Percentiles rank a stretch among this genome's conserved stretches.
Conservation (phyloP, 2,329 filamentous ascomycete species). For the Phaeosphaeriaceae sp. region DNA sequence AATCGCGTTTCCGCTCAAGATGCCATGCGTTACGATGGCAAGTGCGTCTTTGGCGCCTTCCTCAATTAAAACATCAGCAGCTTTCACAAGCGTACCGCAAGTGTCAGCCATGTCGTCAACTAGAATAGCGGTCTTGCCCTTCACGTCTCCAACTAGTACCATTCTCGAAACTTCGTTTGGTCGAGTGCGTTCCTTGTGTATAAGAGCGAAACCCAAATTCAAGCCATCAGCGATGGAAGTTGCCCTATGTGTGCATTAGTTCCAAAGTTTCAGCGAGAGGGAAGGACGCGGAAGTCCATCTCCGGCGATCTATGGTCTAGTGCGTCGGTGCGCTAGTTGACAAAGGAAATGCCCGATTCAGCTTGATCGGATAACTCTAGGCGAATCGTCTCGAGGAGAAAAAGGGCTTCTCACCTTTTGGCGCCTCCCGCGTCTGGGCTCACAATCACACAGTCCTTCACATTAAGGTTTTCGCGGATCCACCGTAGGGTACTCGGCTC, state of each 20-base stretch:
- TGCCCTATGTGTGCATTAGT: slow-evolving; percentile 60
- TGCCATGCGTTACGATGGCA: slow-evolving; percentile 94
- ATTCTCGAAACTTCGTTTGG: slow-evolving; percentile 90
- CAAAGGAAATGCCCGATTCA: no score
- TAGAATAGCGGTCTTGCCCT: slow-evolving; percentile 89
- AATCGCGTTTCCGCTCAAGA: slow-evolving; percentile 86
- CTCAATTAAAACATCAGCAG: slow-evolving; percentile 80
- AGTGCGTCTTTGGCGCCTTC: slow-evolving; percentile 87
- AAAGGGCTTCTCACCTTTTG: slow-evolving; percentile 67
- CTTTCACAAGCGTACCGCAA: slow-evolving; percentile 86
- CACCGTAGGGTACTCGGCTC: slow-evolving; percentile 91
- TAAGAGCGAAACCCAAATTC: slow-evolving; percentile 88
- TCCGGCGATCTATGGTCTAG: slow-evolving; percentile 1
- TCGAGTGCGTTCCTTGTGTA: slow-evolving; percentile 95
- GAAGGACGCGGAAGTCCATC: neutral
- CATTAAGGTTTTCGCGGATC: slow-evolving; percentile 84
- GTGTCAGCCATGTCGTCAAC: slow-evolving; percentile 99
- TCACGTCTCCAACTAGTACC: slow-evolving; percentile 94
- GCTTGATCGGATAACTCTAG: neutral
- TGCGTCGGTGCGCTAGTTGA: neutral
- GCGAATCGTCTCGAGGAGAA: neutral
- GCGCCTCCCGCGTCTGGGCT: slow-evolving; percentile 94
- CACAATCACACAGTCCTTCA: slow-evolving; percentile 88
- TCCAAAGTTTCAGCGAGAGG: neutral
- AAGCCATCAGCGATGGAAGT: slow-evolving; percentile 92